phyloP scores from a whole-genome alignment of 805 yeast genomes.

The Barnettozyma sucrosica region DNA sequence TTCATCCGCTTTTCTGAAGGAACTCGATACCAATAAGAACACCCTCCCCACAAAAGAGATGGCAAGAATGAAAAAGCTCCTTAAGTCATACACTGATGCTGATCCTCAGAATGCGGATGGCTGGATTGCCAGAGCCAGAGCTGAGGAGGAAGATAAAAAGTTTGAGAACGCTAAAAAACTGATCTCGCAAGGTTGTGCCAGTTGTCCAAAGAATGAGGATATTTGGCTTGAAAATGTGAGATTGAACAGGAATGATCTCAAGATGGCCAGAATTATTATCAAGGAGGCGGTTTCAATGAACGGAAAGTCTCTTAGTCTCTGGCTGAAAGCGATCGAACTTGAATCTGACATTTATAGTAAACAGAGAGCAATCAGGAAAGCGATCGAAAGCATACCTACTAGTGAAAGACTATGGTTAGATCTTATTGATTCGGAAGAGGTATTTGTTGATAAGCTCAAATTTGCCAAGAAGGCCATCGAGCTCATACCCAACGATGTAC shows the following conservation, averaged over 20 bases:
- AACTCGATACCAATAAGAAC: neutral
- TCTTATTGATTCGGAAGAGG: constrained; percentile 55
- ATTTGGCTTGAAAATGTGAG: constrained; percentile 81
- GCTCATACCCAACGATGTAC: constrained; percentile 57
- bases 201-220: constrained; percentile 60
- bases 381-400: constrained; percentile 57
- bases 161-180: constrained; percentile 49
- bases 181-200: constrained; percentile 69
- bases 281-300: constrained; percentile 59
- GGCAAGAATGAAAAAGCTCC: constrained; percentile 49
- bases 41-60: constrained; percentile 36
- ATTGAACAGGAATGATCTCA: constrained; percentile 42
- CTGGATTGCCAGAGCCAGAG: constrained; percentile 82
- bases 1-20: constrained; percentile 33
- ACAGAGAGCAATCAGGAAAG: constrained; percentile 59
- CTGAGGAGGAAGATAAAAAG: constrained; percentile 64
- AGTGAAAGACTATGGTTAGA: constrained; percentile 62
- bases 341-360: constrained; percentile 54
- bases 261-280: constrained; percentile 49
- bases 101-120: constrained; percentile 71
- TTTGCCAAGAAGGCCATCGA: constrained; percentile 63
- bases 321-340: constrained; percentile 66
- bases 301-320: constrained; percentile 52
- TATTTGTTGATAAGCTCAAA: constrained; percentile 40
- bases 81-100: constrained; percentile 62